Conservation (phyloP, 441 rosid genomes). For the Macaranga tanarius region DNA sequence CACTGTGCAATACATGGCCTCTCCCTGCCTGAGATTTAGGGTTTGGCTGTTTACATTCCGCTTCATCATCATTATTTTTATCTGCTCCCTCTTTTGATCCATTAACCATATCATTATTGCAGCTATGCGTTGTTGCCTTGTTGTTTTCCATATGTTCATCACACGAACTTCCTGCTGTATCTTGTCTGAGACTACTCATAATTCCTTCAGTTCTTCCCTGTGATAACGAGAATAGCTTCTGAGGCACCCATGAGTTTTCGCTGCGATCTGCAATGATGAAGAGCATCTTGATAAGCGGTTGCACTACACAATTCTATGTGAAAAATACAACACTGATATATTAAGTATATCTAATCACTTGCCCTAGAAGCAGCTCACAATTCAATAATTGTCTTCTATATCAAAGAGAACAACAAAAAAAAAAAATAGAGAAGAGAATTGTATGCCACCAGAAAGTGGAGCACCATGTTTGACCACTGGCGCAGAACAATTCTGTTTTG, state of each 20-base stretch:
- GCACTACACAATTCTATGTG: neutral
- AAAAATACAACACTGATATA: neutral
- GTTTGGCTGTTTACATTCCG: slow-evolving; percentile 17
- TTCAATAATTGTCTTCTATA: neutral
- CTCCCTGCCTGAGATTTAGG: slow-evolving; percentile 22
- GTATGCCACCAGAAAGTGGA: slow-evolving; percentile 39
- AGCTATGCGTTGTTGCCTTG: slow-evolving; percentile 22
- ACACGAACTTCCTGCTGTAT: slow-evolving; percentile 22
- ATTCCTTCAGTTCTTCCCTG: slow-evolving; percentile 48
- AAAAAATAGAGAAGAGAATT: neutral
- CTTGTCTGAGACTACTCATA: slow-evolving; percentile 42
- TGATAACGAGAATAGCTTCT: slow-evolving; percentile 24
- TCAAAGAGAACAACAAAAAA: neutral
- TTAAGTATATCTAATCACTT: neutral
- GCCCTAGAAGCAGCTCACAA: neutral
- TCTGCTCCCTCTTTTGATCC: slow-evolving; percentile 18
- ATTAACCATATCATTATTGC: slow-evolving; percentile 21
- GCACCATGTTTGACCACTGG: slow-evolving; percentile 25
- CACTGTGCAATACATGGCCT: neutral
- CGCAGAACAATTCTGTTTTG: slow-evolving; percentile 25
- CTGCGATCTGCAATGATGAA: slow-evolving; percentile 35
- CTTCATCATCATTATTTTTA: slow-evolving; percentile 6
- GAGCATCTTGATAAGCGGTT: slow-evolving; percentile 2
- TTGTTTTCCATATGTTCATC: slow-evolving; percentile 25
- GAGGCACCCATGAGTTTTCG: slow-evolving; percentile 24